Base-by-base conservation (phyloP, 2,329 filamentous ascomycete species). In the Beauveria australis region DNA sequence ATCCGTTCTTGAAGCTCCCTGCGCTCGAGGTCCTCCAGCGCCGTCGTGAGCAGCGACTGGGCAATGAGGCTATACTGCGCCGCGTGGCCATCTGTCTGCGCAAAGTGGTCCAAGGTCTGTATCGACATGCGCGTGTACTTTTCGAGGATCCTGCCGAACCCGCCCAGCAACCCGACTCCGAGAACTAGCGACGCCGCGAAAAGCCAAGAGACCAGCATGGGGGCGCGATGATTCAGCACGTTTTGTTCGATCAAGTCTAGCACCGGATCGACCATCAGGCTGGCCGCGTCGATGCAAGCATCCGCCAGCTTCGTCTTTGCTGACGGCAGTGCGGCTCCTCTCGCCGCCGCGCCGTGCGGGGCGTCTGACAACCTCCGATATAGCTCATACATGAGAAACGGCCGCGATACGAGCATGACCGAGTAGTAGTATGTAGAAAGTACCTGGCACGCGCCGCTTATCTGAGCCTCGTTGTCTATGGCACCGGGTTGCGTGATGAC, bases 341-440 rank as follows among this genome's bases (percentile, higher is more conserved):
- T 19, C 16, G 28, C 24, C 16, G 61, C 64, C 28, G 62, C n/a
- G 48, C 19, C 44, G 37, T 0, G 67, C 51, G 5, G 65, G 4
- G 65, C 69, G 10, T 78, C 76, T 0, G 75, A 73, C 4, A 82
- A 63, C 0, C 80, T 72, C 30, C 74, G 74, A 55, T 75, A 78
- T 3, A 83, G 70, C 66, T 83, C 80, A 53, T 81, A 81, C 79
- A 83, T 82, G 7, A 83, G 72, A 55, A 83, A 83, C 0, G 81
- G 81, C 1, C 81, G 72, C 0, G 81, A 80, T 0, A 83, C 79
- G 3, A 83, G 73, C 72, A 83, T 83, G n/a, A 83, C 81, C 0
- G 79, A 78, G 61, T 83, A 83, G 67, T 82, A 82, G 60, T 83
- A 83, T 1, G 79, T 78, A 0, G 77, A 74, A 8, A 83, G 66